phyloP scores from a whole-genome alignment of 768 basidiomycete genomes.

The Phylloporus arenicola region DNA sequence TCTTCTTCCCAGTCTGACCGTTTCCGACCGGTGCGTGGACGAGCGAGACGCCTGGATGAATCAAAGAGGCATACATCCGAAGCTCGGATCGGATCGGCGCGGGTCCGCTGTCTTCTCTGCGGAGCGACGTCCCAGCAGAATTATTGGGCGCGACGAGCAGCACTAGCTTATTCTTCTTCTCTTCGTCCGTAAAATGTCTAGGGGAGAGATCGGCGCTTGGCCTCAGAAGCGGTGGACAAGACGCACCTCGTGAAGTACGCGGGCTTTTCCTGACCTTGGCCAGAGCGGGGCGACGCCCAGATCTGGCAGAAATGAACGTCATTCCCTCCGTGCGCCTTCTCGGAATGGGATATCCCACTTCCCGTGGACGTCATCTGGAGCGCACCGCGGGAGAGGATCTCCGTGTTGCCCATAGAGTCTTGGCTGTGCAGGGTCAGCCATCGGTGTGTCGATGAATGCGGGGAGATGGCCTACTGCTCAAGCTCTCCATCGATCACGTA shows the following conservation, averaged over 20 bases:
- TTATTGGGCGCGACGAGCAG: constrained; percentile 72
- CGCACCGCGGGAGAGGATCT: constrained; percentile 84
- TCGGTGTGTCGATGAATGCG: no score
- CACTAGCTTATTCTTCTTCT: constrained; percentile 71
- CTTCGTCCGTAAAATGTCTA: constrained; percentile 72
- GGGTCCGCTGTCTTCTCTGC: constrained; percentile 69
- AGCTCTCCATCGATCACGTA: constrained; percentile 77
- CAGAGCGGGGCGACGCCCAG: constrained; percentile 50
- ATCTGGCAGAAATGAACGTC: constrained; percentile 64
- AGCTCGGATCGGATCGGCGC: constrained; percentile 73
- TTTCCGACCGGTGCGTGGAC: constrained; percentile 41
- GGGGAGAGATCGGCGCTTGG: not conserved
- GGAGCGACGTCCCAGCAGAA: constrained; percentile 48
- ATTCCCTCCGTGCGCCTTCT: constrained; percentile 47
- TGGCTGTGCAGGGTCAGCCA: constrained; percentile 40
- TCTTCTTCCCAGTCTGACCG: constrained; percentile 32
- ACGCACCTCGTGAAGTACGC: constrained; percentile 76
- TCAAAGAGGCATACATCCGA: constrained; percentile 68
- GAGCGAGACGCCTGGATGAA: constrained; percentile 53
- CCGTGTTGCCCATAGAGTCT: constrained; percentile 89
- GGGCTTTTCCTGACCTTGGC: constrained; percentile 37
- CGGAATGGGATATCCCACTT: constrained; percentile 84
- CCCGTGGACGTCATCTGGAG: constrained; percentile 90
- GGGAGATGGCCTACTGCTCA: constrained; percentile 57
- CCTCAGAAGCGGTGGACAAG: not conserved